Percentiles rank a stretch among this genome's conserved stretches.
phyloP scores from a whole-genome alignment of 2,329 filamentous ascomycete genomes.

The Lizonia empirigonia region DNA sequence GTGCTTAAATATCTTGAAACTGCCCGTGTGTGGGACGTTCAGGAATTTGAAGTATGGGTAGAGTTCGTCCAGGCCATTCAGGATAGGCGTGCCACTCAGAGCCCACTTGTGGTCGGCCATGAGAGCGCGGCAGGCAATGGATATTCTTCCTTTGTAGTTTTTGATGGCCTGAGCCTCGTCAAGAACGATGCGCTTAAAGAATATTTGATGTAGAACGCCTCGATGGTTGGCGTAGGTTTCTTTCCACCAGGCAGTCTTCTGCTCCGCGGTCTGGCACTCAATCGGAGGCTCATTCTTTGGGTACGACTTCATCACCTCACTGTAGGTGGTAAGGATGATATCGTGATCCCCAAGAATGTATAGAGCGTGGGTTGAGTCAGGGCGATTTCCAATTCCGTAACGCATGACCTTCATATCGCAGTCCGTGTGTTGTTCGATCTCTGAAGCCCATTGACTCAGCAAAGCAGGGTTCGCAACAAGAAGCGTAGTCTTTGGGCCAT shows the following conservation, averaged over 20 bases:
- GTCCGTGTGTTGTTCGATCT: constrained; percentile 41
- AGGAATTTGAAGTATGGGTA: constrained; percentile 55
- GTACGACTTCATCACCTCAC: constrained; percentile 50
- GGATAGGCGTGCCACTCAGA: constrained; percentile 52
- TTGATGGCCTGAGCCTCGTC: constrained; percentile 65
- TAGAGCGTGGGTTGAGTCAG: constrained; percentile 25
- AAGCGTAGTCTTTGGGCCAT: constrained; percentile 45
- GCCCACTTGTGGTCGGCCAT: constrained; percentile 51
- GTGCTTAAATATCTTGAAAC: constrained; percentile 50
- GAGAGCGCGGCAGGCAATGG: constrained; percentile 53
- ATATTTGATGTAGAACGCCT: constrained; percentile 41
- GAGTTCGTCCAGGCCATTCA: constrained; percentile 40
- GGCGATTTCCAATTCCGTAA: constrained; percentile 32
- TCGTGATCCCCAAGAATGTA: constrained; percentile 32
- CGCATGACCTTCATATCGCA: constrained; percentile 29
- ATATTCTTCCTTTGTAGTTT: constrained; percentile 52
- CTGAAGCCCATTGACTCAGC: constrained; percentile 49
- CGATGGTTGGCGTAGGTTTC: constrained; percentile 37
- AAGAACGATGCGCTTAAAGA: constrained; percentile 58
- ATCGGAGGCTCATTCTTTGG: constrained; percentile 49
- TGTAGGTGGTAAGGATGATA: constrained; percentile 52
- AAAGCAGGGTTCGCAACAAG: constrained; percentile 51
- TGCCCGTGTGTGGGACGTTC: constrained; percentile 48
- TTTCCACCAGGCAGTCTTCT: constrained; percentile 51
- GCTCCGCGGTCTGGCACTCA: constrained; percentile 43